phyloP scores from a whole-genome alignment of 257 asterid genomes.

The Solanum clarkiae region DNA sequence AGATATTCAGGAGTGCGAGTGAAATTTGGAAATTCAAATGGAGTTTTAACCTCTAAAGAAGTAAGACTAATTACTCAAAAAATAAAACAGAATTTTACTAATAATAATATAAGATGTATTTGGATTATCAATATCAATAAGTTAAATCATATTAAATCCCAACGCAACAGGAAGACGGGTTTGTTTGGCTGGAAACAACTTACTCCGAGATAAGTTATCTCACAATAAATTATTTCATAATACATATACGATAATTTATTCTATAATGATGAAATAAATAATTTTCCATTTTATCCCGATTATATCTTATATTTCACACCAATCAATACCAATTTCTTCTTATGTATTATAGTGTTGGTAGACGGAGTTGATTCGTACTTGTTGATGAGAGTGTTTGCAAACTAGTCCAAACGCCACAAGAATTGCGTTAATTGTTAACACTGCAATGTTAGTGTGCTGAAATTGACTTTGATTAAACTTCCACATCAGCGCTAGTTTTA shows the following conservation, averaged over 20 bases:
- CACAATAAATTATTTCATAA: too few relatives aligned
- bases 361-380: too few relatives aligned
- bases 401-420: too few relatives aligned
- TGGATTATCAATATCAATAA: background rate
- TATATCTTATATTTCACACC: too few relatives aligned
- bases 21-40: background rate
- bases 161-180: too few relatives aligned
- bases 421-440: background rate
- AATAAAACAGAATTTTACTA: background rate
- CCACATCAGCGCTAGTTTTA: background rate
- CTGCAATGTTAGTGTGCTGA: background rate
- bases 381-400: too few relatives aligned
- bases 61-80: background rate
- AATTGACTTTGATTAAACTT: background rate
- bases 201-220: too few relatives aligned
- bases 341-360: accelerated
- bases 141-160: background rate
- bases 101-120: background rate
- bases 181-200: too few relatives aligned
- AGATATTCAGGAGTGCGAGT: background rate
- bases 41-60: background rate
- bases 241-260: too few relatives aligned
- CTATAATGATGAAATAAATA: too few relatives aligned
- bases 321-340: background rate
- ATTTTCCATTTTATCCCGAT: too few relatives aligned